Base-by-base conservation (phyloP, 1,284 basidiomycete species). In the Somion occarium region DNA sequence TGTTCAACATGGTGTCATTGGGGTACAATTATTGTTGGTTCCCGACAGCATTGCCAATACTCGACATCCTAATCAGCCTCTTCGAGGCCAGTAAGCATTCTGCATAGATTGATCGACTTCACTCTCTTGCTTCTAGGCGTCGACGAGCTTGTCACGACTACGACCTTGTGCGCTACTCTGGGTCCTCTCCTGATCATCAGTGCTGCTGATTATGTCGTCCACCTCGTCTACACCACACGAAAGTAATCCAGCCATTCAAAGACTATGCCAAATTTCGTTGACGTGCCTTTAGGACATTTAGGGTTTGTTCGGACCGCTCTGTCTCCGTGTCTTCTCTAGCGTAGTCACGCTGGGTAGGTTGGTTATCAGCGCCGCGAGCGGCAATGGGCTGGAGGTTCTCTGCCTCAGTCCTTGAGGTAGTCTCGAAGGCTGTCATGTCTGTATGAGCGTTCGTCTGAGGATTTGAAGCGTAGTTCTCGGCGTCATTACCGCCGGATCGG, bases 51-150 rank as follows among this genome's bases (percentile, higher is more conserved):
- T 52, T 51, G 11, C 53, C 48, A 11, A 62, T 61, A n/a, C 49
- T 59, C 57, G 11, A 60, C 53, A 19, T 62, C 61, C 49, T 60
- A 54, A 2, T 59, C 50, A 20, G 51, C 61, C 13, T 52, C 45
- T 22, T 23, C 37, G 25, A 61, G 13, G 3, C 59, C 62, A 5
- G 50, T 47, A n/a, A n/a, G n/a, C n/a, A 45, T 64, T 55, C 3
- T 59, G 57, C 27, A 59, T 42, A 2, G 41, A 43, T 9, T 49
- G 39, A 49, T 64, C 65, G 11, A 65, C 18, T 18, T 61, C 54
- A 23, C 59, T 57, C 53, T 66, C 64, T 48, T 67, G 63, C 52
- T 61, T 59, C 54, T 45, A 67, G 0, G 61, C 61, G 34, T 64
- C 65, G 25, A 59, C 59, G 50, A 58, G 58, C 25, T 46, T 55